Base-by-base conservation (phyloP, 805 yeast species). In the Lipomyces spencermartinsiae region DNA sequence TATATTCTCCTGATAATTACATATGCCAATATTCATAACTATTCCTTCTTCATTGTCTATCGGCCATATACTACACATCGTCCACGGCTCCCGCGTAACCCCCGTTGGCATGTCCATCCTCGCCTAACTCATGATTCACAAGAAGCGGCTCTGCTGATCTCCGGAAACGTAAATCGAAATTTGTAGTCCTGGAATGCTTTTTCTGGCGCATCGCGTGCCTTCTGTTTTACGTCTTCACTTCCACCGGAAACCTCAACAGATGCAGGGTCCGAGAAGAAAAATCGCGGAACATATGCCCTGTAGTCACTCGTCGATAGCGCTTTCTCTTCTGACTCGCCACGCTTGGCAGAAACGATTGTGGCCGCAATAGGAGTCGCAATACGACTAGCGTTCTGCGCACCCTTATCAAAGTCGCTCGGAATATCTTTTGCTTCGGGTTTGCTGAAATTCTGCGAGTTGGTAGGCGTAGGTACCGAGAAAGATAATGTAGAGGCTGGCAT, bases 281-380 rank as follows among this genome's bases (percentile, higher is more conserved):
- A 68, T 29, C 58, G 49, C 33, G 67, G 67, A 9, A 35, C 49
- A 56, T 68, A 68, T 4, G 71, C 71, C 43, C 56, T 62, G 63
- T 68, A 68, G 29, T 58, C 62, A 31, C 43, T 35, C 22, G 64
- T 39, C 37, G 14, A 64, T 31, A 66, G 39, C 12, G 71, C 71
- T 31, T 63, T 66, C 16, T 34, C 25, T 37, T 67, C 59, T 12
- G 61, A 61, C 37, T 54, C 62, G 1, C 54, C 29, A 4, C 61
- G 54, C 25, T 37, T 35, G 33, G 29, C 10, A 53, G 16, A 22
- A 53, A 12, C 56, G 9, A n/a, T 4, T 9, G 56, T 53, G 22
- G 59, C 31, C 8, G 61, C 19, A 37, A 55, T 25, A 14, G 29
- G 22, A n/a, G 56, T n/a, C 22, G 49, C 22, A 43, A 16, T 43